Percentiles rank a stretch among this genome's conserved stretches.
Evolutionary conservation across 2,329 filamentous ascomycete species (phyloP).

Genomic region (Plectosphaerella plurivora): DNA sequence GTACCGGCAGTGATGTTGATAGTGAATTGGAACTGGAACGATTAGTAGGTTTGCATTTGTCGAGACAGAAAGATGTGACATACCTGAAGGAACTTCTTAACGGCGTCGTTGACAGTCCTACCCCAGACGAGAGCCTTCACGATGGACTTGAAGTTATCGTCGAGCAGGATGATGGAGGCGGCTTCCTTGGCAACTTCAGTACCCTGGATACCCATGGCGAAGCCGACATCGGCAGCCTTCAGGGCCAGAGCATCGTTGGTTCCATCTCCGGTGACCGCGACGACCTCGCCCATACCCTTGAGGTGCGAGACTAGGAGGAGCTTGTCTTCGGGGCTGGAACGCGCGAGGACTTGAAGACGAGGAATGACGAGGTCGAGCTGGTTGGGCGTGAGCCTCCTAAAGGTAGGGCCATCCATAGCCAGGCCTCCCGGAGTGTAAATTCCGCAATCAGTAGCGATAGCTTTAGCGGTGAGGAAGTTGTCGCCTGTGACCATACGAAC

Average conservation of each 20-base stretch:
- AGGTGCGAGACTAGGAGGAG: slow-evolving; percentile 56
- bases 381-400: slow-evolving; percentile 55
- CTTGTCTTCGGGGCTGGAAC: slow-evolving; percentile 65
- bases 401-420: slow-evolving; percentile 66
- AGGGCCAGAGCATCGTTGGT: slow-evolving; percentile 59
- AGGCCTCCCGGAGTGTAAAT: slow-evolving; percentile 56
- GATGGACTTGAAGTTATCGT: slow-evolving; percentile 56
- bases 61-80: not conserved
- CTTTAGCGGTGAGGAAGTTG: slow-evolving; percentile 62
- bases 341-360: slow-evolving; percentile 57
- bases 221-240: slow-evolving; percentile 58
- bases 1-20: slow-evolving; percentile 58
- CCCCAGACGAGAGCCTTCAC: slow-evolving; percentile 61
- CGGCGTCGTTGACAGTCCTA: slow-evolving; percentile 57
- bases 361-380: slow-evolving; percentile 57
- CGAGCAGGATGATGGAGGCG: slow-evolving; percentile 56
- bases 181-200: slow-evolving; percentile 61
- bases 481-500: slow-evolving; percentile 46
- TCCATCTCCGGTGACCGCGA: slow-evolving; percentile 57
- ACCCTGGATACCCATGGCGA: slow-evolving; percentile 58
- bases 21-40: slow-evolving; percentile 49
- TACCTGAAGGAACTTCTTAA: slow-evolving; percentile 59
- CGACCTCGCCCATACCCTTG: slow-evolving; percentile 56
- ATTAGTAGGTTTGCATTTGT: not conserved
- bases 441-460: slow-evolving; percentile 70